phyloP scores from a whole-genome alignment of 169 alveolate genomes.

The Prorocentrum cordatum region DNA sequence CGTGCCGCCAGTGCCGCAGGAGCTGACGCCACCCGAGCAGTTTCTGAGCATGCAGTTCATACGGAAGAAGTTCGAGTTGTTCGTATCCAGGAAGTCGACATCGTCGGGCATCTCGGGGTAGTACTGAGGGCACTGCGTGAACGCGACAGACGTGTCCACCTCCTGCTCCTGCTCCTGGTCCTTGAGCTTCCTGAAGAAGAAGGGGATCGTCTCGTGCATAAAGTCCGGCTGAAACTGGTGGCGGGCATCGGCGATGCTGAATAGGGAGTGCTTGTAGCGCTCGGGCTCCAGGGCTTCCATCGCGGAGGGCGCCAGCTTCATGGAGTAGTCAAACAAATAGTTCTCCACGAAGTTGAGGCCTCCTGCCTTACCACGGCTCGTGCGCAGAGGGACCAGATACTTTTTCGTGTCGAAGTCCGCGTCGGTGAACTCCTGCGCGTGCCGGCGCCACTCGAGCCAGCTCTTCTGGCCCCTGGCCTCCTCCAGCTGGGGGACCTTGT shows the following conservation, averaged over 20 bases:
- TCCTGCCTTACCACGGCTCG: conserved; percentile 43
- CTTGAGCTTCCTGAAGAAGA: no score
- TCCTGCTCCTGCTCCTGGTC: conserved; percentile 30
- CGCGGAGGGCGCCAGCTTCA: conserved; percentile 11
- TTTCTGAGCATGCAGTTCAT: conserved; percentile 49
- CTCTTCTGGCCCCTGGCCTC: conserved; percentile 7
- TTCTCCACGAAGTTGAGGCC: conserved; percentile 32
- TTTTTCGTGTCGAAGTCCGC: conserved; percentile 31
- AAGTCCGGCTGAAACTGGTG: conserved; percentile 55
- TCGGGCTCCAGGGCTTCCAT: no score
- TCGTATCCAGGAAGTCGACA: conserved; percentile 29
- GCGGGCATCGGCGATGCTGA: conserved; percentile 57
- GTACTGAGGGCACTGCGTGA: conserved; percentile 63
- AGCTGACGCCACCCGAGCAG: conserved; percentile 56
- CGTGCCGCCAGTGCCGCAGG: conserved; percentile 33
- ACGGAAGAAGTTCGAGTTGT: conserved; percentile 49
- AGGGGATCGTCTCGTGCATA: conserved; percentile 35
- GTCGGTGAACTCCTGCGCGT: conserved; percentile 30
- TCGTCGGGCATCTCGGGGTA: conserved; percentile 56
- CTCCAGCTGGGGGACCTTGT: conserved; percentile 41
- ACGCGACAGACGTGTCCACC: conserved; percentile 13
- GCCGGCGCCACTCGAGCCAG: conserved; percentile 18
- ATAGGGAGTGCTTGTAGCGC: no score
- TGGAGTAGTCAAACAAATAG: conserved; percentile 15
- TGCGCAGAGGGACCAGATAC: conserved; percentile 34